These are phyloP conservation scores for Aspergillus sp. DNA, from an alignment of 2,329 filamentous ascomycete species.

Conservation along the genomic window DNA sequence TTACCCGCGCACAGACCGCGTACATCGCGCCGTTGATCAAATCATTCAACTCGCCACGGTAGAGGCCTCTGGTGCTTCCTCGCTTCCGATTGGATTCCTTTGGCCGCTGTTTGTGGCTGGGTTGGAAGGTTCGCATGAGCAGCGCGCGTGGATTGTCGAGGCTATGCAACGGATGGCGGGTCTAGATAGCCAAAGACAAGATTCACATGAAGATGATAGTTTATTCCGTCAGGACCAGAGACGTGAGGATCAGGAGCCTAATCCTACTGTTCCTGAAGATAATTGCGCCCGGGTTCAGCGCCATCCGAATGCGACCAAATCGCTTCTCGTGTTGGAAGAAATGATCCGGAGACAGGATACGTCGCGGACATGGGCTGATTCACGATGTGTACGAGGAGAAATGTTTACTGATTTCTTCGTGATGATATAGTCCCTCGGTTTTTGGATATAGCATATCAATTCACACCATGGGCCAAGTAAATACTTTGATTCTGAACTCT, in stretches of 20 bases:
- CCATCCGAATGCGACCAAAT: constrained; percentile 34
- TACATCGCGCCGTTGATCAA: constrained; percentile 35
- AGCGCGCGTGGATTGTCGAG: constrained; percentile 33
- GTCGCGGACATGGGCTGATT: constrained; percentile 36
- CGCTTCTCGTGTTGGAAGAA: constrained; percentile 31
- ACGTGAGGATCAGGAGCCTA: neutral
- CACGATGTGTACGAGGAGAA: constrained; percentile 33
- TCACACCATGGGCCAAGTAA: neutral
- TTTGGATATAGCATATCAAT: neutral
- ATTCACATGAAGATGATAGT: neutral
- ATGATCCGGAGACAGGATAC: constrained; percentile 36
- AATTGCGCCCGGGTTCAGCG: constrained; percentile 10
- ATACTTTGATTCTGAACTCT: neutral
- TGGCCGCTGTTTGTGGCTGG: constrained; percentile 38
- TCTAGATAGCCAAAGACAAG: neutral
- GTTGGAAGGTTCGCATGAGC: constrained; percentile 30
- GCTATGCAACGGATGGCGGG: constrained; percentile 34
- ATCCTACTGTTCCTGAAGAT: neutral
- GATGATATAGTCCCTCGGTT: constrained; percentile 23
- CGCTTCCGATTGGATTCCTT: constrained; percentile 31
- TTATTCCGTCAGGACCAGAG: constrained; percentile 1
- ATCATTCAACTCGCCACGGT: constrained; percentile 36
- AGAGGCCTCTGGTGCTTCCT: constrained; percentile 14
- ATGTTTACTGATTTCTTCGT: constrained; percentile 36
- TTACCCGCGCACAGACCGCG: constrained; percentile 37